Conservation (phyloP, 148 eudicot genomes). For the Chenopodium berlandieri region DNA sequence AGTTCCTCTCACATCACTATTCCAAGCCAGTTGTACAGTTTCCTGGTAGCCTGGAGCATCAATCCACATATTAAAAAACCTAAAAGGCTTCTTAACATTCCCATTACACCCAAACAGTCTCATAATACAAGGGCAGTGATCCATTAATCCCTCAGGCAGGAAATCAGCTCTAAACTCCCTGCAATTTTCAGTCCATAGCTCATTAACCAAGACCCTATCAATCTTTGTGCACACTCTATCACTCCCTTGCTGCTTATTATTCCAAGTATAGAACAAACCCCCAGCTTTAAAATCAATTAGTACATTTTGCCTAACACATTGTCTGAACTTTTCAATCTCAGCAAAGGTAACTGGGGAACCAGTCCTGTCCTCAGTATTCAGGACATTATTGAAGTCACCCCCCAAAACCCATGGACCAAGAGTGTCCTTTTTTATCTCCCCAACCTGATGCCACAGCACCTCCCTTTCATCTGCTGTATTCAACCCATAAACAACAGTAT, state of each 20-base stretch:
- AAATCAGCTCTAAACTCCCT: neutral
- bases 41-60: too few relatives aligned
- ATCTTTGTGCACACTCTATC: neutral
- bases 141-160: neutral
- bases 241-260: neutral
- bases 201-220: neutral
- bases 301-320: neutral
- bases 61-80: too few relatives aligned
- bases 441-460: neutral
- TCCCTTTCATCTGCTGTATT: neutral
- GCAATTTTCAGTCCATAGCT: neutral
- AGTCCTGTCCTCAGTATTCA: neutral
- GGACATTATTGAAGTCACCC: neutral
- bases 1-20: too few relatives aligned
- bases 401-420: neutral
- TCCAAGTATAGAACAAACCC: neutral
- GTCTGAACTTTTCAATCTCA: neutral
- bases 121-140: neutral
- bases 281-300: neutral
- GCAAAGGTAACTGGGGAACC: neutral
- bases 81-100: too few relatives aligned
- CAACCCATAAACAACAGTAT: neutral
- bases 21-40: too few relatives aligned
- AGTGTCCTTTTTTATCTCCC: neutral
- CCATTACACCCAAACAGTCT: too few relatives aligned